phyloP scores from a whole-genome alignment of 352 stramenopile genomes.

The Thraustochytrium sp. region DNA sequence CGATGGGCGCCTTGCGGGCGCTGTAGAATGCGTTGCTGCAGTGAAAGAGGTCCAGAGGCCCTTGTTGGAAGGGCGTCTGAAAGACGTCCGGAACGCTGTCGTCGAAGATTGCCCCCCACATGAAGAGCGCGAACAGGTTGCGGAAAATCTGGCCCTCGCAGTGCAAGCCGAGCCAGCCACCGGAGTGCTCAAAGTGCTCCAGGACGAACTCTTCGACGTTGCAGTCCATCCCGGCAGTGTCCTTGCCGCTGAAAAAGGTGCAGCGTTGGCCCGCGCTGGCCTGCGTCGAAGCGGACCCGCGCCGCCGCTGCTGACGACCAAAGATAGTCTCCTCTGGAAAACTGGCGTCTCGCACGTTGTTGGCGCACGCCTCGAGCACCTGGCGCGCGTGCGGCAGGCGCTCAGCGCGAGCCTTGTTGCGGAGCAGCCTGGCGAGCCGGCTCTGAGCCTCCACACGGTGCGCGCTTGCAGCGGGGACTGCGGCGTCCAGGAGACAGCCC shows the following conservation, averaged over 20 bases:
- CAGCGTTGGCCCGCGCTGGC: neutral
- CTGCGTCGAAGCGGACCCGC: neutral
- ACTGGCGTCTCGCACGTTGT: neutral
- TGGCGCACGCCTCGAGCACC: neutral
- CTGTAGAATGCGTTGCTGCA: neutral
- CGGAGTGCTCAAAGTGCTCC: constrained; percentile 38
- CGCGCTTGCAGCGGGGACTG: neutral
- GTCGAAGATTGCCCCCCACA: constrained; percentile 76
- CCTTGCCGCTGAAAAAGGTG: constrained; percentile 1
- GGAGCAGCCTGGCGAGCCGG: neutral
- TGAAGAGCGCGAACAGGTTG: constrained; percentile 72
- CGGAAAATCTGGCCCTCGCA: constrained; percentile 65
- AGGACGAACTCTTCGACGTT: constrained; percentile 21
- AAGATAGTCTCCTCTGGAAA: neutral
- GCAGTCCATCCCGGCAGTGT: constrained; percentile 3
- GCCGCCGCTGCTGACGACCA: neutral
- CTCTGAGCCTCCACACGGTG: neutral
- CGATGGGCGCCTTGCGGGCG: neutral
- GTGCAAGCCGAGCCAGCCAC: constrained; percentile 74
- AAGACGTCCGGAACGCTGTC: constrained; percentile 67
- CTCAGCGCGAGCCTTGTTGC: neutral
- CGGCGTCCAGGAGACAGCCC: neutral
- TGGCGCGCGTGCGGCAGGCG: neutral
- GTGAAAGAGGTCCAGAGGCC: constrained; percentile 53
- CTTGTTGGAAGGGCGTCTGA: constrained; percentile 69